Base-by-base conservation (phyloP, 306 rosid genomes). In the Cicer yamashitae region DNA sequence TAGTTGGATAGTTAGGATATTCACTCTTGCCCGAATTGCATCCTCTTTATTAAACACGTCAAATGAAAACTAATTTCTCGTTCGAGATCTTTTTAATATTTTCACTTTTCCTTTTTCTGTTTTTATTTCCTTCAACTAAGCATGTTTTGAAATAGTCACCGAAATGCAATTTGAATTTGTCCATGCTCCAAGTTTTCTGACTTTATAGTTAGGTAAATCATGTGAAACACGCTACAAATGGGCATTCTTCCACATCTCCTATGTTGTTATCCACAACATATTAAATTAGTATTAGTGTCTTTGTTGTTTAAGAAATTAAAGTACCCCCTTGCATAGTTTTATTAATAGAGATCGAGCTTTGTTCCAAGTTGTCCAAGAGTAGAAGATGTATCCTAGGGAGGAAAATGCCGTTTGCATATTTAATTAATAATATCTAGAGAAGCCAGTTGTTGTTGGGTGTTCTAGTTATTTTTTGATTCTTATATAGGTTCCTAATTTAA, bases 321-420 rank as follows among this genome's bases (percentile, higher is more conserved):
- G 37, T 17, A 41, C 45, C 5, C 11, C 25, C 8, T 30, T 30
- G 37, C 37, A 30, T 30, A 30, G 37, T 30, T 30, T 30, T 30
- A 30, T 30, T 30, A 30, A 30, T 0, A 4, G 37, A 4, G 37
- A 30, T 30, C 10, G 7, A 6, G 72, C 9, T 10, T 67, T 67
- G 72, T 20, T 10, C 65, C 34, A 25, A 38, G 44, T 4, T 20
- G 15, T 14, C 71, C 25, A 11, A 12, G 73, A 37, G 61, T 81
- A 30, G 67, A 37, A 81, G 67, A 50, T 62, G 43, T 40, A 40
- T 56, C 67, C 71, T 46, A 69, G 8, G 67, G 34, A 66, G 7
- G 41, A 75, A 50, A 40, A 6, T 64, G 76, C 39, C 81, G 52
- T 51, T 65, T 79, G 72, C 68, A 37, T 6, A 62, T 45, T 44